Evolutionary conservation across 768 basidiomycete species (phyloP), one percentile per base, ranked within the genome.

Genomic region (Lactarius indigo): DNA sequence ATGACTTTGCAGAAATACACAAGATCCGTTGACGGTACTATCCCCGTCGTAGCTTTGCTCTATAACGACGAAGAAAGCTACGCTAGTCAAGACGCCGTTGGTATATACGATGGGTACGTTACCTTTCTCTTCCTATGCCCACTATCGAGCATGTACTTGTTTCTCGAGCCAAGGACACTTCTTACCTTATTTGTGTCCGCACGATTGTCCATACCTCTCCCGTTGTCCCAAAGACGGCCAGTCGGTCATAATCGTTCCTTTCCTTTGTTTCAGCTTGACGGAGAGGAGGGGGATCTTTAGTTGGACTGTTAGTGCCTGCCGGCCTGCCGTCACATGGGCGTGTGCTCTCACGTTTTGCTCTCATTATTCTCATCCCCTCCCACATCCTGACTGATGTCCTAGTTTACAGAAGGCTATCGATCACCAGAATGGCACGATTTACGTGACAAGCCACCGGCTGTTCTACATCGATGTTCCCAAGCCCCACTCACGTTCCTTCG

Each of bases 31-130:
- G 91, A 94, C 69, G 91, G 91, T 26, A 86, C 88, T 0, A 91
- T 93, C 50, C 92, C 93, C 5, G 79, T 93, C 18, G 81, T 81
- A 28, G 92, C 91, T 1, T 79, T 92, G 18, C 80, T 95, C 0
- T 94, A 92, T 73, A 81, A 84, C 17, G 92, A 94, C 64, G 96
- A 98, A 77, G 85, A 86, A 55, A 79, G 91, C 35, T 78, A 91
- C 2, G 81, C 85, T 8, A 85, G 83, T 55, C 92, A 94, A 73
- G 90, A 93, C 55, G 79, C 79, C 59, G 88, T 98, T 6, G 96
- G 96, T 1, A 87, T 98, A 63, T 98, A 98, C 73, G 89, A 95
- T 70, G 94, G 93, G 95, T 96, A 75, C 68, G 88, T 78, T 64
- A 18, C 47, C 30, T 61, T 57, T 26, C 50, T 26, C 15, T 23